phyloP scores from a whole-genome alignment of 495 filamentous ascomycete species.

The Aspergillus carlsbadensis region DNA sequence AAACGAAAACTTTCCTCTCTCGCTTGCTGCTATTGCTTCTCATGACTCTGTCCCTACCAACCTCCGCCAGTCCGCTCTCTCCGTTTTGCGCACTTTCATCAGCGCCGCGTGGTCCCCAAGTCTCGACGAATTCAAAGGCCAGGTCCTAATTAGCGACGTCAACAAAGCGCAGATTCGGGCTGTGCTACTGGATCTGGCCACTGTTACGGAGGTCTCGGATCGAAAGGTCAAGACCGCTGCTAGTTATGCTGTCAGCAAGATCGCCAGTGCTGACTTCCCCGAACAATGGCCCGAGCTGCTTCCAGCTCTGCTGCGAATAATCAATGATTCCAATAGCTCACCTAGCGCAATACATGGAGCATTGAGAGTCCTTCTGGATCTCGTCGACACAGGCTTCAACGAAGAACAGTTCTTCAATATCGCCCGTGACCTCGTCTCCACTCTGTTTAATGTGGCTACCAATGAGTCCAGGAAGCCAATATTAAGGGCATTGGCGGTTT shows the following conservation, averaged over 20 bases:
- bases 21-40: constrained; percentile 73
- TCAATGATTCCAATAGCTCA: constrained; percentile 61
- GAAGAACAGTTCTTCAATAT: constrained; percentile 92
- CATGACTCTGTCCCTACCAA: constrained; percentile 67
- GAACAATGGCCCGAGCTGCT: constrained; percentile 89
- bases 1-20: constrained; percentile 70
- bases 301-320: constrained; percentile 72
- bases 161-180: constrained; percentile 72
- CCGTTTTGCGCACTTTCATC: constrained; percentile 78
- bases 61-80: constrained; percentile 79
- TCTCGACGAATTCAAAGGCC: constrained; percentile 68
- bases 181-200: constrained; percentile 70
- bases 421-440: constrained; percentile 77
- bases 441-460: constrained; percentile 77
- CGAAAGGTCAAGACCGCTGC: constrained; percentile 83
- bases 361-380: constrained; percentile 78
- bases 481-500: constrained; percentile 78
- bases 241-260: constrained; percentile 92
- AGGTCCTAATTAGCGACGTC: constrained; percentile 56
- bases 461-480: constrained; percentile 70
- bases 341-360: constrained; percentile 84
- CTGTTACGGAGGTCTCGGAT: constrained; percentile 65
- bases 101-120: constrained; percentile 71
- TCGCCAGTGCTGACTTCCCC: constrained; percentile 89
- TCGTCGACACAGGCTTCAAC: constrained; percentile 88